Base-by-base conservation (phyloP, 805 yeast species). In the Saccharomycopsis sp. region DNA sequence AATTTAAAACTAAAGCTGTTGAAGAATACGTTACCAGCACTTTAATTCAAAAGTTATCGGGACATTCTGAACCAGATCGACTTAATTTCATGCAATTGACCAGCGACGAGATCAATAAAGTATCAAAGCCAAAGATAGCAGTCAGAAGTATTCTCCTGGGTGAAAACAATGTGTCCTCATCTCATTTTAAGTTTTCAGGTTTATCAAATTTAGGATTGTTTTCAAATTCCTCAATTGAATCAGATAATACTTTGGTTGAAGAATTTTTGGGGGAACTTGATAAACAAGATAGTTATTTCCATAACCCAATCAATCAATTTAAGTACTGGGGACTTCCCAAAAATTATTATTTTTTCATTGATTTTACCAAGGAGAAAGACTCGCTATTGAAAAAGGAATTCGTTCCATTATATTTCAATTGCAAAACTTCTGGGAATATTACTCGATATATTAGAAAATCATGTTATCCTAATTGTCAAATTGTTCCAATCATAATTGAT, bases 201-300 rank as follows among this genome's bases (percentile, higher is more conserved):
- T 73, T 85, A 34, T 71, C 85, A 2, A 79, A 76, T 51, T 59
- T 82, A 41, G 88, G 90, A 0, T 64, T 88, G 5, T 81, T 73
- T 48, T 52, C 72, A 2, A 61, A 60, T 2, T 56, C 59, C 19
- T 24, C 41, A 1, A 37, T 50, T 0, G 60, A 81, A 16, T 68
- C 72, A 1, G 62, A 65, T 34, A 75, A 72, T 16, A 70, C 76
- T 1, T 65, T 75, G 3, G 60, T 87, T 5, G 65, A 71, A 21
- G 88, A 85, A 57, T 71, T 77, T 47, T 59, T 77, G 5, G 97
- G 97, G 4, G 89, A 83, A 53, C 61, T 90, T 2, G 81, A 79
- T 51, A 67, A 75, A 42, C 81, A 79, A 53, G 68, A 72, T 22
- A 76, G 73, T 53, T 89, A 89, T 59, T 71, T 74, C 17, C 57